phyloP scores from a whole-genome alignment of 441 rosid species.

The Raphanus hybrid region DNA sequence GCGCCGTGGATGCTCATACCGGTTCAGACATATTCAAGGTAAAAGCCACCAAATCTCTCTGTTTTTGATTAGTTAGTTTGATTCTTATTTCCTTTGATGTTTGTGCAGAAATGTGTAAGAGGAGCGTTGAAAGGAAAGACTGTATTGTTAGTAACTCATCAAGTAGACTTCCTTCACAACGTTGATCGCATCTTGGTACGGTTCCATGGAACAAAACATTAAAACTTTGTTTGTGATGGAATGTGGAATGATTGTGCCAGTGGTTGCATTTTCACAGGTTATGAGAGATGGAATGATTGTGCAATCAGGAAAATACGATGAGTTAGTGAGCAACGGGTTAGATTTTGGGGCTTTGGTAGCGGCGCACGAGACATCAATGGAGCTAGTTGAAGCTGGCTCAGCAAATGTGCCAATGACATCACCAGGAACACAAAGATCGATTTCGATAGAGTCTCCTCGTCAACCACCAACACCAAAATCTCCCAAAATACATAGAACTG shows the following conservation, averaged over 20 bases:
- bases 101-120: slow-evolving; percentile 78
- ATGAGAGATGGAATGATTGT: slow-evolving; percentile 91
- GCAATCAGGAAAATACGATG: slow-evolving; percentile 79
- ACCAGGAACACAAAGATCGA: slow-evolving; percentile 36
- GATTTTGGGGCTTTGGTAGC: slow-evolving; percentile 82
- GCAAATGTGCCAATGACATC: slow-evolving; percentile 37
- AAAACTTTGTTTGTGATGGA: too few species aligned
- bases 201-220: not conserved
- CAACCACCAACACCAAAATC: slow-evolving; percentile 38
- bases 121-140: slow-evolving; percentile 87
- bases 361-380: slow-evolving; percentile 91
- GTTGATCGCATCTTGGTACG: slow-evolving; percentile 77
- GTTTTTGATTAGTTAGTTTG: not conserved
- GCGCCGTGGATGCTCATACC: slow-evolving; percentile 98
- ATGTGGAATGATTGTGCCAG: too few species aligned
- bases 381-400: slow-evolving; percentile 72
- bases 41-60: slow-evolving; percentile 20
- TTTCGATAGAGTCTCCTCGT: slow-evolving; percentile 41
- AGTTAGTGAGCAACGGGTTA: slow-evolving; percentile 58
- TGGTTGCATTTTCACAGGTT: slow-evolving; percentile 48
- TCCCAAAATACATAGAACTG: slow-evolving; percentile 38
- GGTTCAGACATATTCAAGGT: slow-evolving; percentile 95
- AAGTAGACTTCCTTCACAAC: slow-evolving; percentile 92
- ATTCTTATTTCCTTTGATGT: slow-evolving; percentile 11
- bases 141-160: slow-evolving; percentile 86